Evolutionary conservation across 2,329 filamentous ascomycete genomes (phyloP).

Genomic region (Stachybotrys echinatus): DNA sequence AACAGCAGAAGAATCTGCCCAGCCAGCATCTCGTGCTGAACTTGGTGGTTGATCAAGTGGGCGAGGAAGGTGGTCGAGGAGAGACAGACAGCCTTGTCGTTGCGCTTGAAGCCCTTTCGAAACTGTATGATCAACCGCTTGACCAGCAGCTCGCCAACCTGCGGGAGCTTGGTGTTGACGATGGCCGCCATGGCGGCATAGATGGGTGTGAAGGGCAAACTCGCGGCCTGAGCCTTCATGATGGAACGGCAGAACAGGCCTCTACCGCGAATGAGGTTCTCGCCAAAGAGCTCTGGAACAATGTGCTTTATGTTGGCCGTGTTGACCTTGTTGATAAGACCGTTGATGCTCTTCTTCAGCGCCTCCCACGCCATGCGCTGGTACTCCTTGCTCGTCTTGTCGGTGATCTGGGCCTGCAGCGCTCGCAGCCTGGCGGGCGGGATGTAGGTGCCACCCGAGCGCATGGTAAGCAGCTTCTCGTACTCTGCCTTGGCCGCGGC

Average conservation of each 20-base stretch:
- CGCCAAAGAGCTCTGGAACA: slow-evolving; percentile 89
- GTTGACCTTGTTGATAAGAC: slow-evolving; percentile 98
- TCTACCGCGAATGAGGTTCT: slow-evolving; percentile 87
- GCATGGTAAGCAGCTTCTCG: slow-evolving; percentile 84
- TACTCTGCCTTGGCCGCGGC: slow-evolving; percentile 88
- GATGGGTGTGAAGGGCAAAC: slow-evolving; percentile 91
- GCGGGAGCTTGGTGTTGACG: slow-evolving; percentile 94
- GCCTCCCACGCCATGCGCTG: slow-evolving; percentile 99
- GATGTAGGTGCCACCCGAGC: slow-evolving; percentile 94
- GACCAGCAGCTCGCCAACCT: slow-evolving; percentile 86
- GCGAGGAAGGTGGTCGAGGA: slow-evolving; percentile 93
- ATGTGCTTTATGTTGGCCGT: slow-evolving; percentile 97
- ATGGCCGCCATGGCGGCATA: slow-evolving; percentile 95
- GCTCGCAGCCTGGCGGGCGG: slow-evolving; percentile 86
- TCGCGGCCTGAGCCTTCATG: slow-evolving; percentile 97
- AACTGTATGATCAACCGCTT: slow-evolving; percentile 87
- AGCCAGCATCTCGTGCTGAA: slow-evolving; percentile 87
- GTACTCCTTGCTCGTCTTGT: slow-evolving; percentile 94
- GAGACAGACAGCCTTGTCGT: slow-evolving; percentile 93
- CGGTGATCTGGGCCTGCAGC: slow-evolving; percentile 92
- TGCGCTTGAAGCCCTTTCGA: slow-evolving; percentile 89
- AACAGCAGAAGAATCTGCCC: slow-evolving; percentile 90
- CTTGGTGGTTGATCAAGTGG: slow-evolving; percentile 93
- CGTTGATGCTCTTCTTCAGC: slow-evolving; percentile 97
- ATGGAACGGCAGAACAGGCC: slow-evolving; percentile 93